Base-by-base conservation (phyloP, 2,329 filamentous ascomycete species). In the Colletotrichum tropicale region DNA sequence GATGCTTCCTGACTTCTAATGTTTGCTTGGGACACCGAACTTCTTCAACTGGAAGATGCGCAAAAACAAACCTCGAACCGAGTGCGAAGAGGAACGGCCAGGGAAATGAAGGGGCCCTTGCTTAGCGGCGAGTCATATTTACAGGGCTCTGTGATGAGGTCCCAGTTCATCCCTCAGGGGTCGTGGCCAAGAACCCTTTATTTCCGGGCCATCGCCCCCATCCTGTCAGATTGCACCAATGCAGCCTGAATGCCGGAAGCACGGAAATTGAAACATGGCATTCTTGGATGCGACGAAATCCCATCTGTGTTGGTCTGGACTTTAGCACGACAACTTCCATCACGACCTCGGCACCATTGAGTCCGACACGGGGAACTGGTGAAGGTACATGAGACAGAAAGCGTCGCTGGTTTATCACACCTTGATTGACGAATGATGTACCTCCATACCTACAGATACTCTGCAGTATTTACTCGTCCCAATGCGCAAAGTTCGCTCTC, bases 81-180 rank as follows among this genome's bases (percentile, higher is more conserved):
- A 52, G n/a, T 1, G 43, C 43, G 43, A 52, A 21, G n/a, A 52
- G 43, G 43, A 52, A 21, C 43, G 43, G 43, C n/a, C n/a, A 52
- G 43, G 43, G 43, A 52, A 52, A 52, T 52, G 43, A 52, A 52
- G 10, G 10, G 12, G 12, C n/a, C 43, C 24, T 21, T 18, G 26
- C 55, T 58, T 28, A 28, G 43, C 43, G 58, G 12, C 58, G 30
- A 61, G 58, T 61, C 58, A 61, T 61, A 8, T 32, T 30, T n/a
- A 32, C 58, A 34, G 58, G 28, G 18, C n/a, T 61, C 8, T 21
- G 30, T 21, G 58, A 36, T 36, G 30, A 36, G 10, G 30, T 36
- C 58, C 43, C 43, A 21, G 43, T 21, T n/a, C n/a, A 13, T 52
- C 43, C n/a, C 10, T 52, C 43, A 52, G 43, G 43, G 43, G 43